Percentiles rank a stretch among this genome's conserved stretches.
Evolutionary conservation across 768 basidiomycete genomes (phyloP).

Genomic region (Trametes villosa): DNA sequence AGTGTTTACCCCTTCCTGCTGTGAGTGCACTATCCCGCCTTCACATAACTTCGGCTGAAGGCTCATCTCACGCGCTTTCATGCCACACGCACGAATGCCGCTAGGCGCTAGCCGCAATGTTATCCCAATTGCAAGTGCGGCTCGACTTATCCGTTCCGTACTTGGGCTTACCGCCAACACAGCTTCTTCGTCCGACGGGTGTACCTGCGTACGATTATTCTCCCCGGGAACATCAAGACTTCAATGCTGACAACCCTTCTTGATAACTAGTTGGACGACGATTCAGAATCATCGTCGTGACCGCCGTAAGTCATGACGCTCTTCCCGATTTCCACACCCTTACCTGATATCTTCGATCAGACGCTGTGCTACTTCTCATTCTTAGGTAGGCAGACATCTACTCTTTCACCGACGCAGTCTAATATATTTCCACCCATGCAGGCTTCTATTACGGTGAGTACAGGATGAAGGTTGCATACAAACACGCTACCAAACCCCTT

Average conservation of each 20-base stretch:
- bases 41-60: no score
- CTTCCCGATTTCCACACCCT: not conserved
- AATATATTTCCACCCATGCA: not conserved
- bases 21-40: no score
- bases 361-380: conserved; percentile 1
- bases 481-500: not conserved
- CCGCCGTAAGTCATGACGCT: not conserved
- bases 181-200: conserved; percentile 14
- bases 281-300: not conserved
- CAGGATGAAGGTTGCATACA: not conserved
- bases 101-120: conserved; percentile 7
- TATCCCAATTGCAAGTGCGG: conserved; percentile 1
- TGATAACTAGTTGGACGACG: not conserved
- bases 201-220: not conserved
- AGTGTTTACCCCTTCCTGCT: no score
- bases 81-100: no score
- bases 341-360: not conserved
- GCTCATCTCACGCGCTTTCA: no score
- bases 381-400: not conserved
- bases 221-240: no score
- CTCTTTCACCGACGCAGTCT: no score
- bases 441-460: conserved; percentile 1
- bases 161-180: not conserved
- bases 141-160: not conserved
- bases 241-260: not conserved